phyloP scores from a whole-genome alignment of 768 basidiomycete species.

The Candolleomyces eurysporus region DNA sequence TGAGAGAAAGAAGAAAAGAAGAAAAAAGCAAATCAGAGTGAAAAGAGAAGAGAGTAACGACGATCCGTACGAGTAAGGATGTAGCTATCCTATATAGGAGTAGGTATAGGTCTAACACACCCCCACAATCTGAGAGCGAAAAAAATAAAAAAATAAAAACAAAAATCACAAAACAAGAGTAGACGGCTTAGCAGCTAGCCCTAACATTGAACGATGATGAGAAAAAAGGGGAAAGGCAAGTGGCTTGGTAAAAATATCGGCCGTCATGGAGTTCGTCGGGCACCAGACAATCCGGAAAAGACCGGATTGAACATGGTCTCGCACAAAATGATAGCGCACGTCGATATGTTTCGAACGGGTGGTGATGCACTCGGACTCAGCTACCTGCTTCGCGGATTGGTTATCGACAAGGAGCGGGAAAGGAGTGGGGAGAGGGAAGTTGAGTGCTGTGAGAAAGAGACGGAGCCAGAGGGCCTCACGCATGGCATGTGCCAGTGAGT shows the following conservation, averaged over 20 bases:
- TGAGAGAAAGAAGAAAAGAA: too few relatives aligned
- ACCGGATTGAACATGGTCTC: conserved; percentile 6
- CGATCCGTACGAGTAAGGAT: too few relatives aligned
- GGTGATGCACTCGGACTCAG: too few relatives aligned
- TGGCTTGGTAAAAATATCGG: conserved; percentile 41
- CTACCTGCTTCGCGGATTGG: not conserved
- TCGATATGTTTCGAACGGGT: conserved; percentile 13
- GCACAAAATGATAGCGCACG: conserved; percentile 10
- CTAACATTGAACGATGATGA: not conserved
- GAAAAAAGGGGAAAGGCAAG: conserved; percentile 14
- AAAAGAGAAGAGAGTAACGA: too few relatives aligned
- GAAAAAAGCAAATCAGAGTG: not conserved
- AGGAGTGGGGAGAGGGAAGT: conserved; percentile 5
- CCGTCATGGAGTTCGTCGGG: conserved; percentile 29
- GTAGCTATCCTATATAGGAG: too few relatives aligned
- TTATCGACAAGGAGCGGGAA: conserved; percentile 16
- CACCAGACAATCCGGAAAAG: conserved; percentile 22
- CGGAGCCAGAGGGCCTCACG: too few relatives aligned
- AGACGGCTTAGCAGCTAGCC: too few relatives aligned
- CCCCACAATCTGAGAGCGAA: not conserved
- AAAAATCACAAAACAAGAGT: not conserved
- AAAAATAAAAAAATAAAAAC: too few relatives aligned
- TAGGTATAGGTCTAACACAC: not conserved
- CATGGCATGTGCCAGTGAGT: too few relatives aligned
- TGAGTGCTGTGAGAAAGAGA: conserved; percentile 11